phyloP scores from a whole-genome alignment of 1,284 basidiomycete species.

The Acaromyces ingoldii region DNA sequence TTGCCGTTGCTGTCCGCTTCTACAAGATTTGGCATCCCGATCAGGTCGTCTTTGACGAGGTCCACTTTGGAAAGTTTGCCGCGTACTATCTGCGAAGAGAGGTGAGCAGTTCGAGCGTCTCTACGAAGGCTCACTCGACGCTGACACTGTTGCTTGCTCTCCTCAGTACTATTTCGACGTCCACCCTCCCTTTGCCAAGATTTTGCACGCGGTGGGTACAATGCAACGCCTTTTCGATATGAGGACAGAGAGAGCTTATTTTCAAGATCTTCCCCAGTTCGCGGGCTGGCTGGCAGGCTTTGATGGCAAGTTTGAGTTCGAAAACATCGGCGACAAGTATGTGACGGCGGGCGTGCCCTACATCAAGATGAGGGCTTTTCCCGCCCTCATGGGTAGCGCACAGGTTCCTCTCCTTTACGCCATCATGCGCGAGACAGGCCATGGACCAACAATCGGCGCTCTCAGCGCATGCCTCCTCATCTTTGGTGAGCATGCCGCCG shows the following conservation, averaged over 20 bases:
- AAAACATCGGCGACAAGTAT: slow-evolving; percentile 92
- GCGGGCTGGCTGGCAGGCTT: slow-evolving; percentile 96
- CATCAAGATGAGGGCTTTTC: slow-evolving; percentile 83
- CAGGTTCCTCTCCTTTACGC: slow-evolving; percentile 86
- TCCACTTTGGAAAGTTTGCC: slow-evolving; percentile 51
- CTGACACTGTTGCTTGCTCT: slow-evolving; percentile 35
- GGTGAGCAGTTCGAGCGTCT: slow-evolving; percentile 7
- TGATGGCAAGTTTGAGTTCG: slow-evolving; percentile 87
- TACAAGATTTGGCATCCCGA: slow-evolving; percentile 33
- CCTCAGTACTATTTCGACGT: slow-evolving; percentile 99
- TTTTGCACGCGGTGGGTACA: slow-evolving; percentile 22
- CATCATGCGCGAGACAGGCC: slow-evolving; percentile 97
- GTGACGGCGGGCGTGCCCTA: slow-evolving; percentile 81
- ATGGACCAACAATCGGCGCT: slow-evolving; percentile 78
- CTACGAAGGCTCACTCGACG: background rate
- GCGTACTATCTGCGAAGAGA: slow-evolving; percentile 46
- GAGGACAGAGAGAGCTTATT: background rate
- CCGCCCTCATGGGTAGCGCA: slow-evolving; percentile 81
- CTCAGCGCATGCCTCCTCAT: slow-evolving; percentile 80
- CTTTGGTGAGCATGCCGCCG: slow-evolving; percentile 54
- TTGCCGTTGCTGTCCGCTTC: slow-evolving; percentile 28
- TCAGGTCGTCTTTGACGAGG: slow-evolving; percentile 51
- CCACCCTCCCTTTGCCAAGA: slow-evolving; percentile 69
- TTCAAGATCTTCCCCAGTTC: slow-evolving; percentile 52
- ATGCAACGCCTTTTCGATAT: no score